Percentiles rank a stretch among this genome's conserved stretches.
Conservation (phyloP, 805 yeast genomes). For the Nakazawaea anatomiae region DNA sequence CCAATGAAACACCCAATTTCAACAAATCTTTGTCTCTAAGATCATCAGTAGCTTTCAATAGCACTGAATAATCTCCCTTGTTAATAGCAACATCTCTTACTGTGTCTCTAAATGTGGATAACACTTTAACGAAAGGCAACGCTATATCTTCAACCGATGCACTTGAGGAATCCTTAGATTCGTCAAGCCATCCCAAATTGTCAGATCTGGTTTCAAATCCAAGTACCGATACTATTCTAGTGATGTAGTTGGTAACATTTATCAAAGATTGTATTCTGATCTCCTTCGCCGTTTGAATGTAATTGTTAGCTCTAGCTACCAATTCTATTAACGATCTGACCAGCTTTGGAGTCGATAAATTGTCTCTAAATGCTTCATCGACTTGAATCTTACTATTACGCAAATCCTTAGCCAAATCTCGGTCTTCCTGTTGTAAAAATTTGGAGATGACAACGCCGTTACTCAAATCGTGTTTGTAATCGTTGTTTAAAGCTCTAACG, state of each 20-base stretch:
- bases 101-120: slow-evolving; percentile 76
- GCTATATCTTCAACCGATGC: slow-evolving; percentile 55
- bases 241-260: slow-evolving; percentile 62
- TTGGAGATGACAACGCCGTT: slow-evolving; percentile 53
- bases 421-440: slow-evolving; percentile 52
- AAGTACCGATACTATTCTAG: slow-evolving; percentile 60
- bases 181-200: slow-evolving; percentile 74
- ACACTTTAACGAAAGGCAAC: slow-evolving; percentile 73
- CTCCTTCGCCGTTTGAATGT: slow-evolving; percentile 48
- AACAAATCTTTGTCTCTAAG: slow-evolving; percentile 69
- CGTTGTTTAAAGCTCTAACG: slow-evolving; percentile 75
- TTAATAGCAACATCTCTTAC: slow-evolving; percentile 71
- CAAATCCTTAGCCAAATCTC: slow-evolving; percentile 46
- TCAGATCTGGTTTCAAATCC: slow-evolving; percentile 75
- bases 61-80: slow-evolving; percentile 42
- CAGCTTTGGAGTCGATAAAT: slow-evolving; percentile 73
- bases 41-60: slow-evolving; percentile 67
- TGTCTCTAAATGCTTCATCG: slow-evolving; percentile 82
- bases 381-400: slow-evolving; percentile 48
- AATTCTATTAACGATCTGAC: slow-evolving; percentile 61
- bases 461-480: slow-evolving; percentile 46
- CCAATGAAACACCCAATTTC: slow-evolving; percentile 75
- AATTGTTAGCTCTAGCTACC: slow-evolving; percentile 66
- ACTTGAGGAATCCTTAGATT: slow-evolving; percentile 16
- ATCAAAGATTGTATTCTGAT: slow-evolving; percentile 60